A percentile compares a stretch with the other conserved stretches of the same genome.
These are phyloP conservation scores for Exophiala alcalophila DNA, from an alignment of 2,329 filamentous ascomycete species.

Conservation along the genomic window DNA sequence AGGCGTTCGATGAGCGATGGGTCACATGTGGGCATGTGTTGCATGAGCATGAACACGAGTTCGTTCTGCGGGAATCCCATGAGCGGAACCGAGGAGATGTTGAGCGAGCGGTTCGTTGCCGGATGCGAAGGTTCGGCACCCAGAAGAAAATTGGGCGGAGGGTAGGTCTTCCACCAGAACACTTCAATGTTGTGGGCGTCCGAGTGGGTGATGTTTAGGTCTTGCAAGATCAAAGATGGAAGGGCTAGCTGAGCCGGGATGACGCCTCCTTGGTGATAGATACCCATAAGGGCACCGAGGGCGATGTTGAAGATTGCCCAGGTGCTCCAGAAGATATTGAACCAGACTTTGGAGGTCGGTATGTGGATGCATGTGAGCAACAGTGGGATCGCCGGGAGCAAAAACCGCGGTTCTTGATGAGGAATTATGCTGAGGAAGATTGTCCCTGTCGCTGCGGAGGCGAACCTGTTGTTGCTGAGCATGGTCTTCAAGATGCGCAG, in stretches of 20 bases:
- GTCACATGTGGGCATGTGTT: slow-evolving; percentile 33
- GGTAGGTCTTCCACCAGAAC: slow-evolving; percentile 57
- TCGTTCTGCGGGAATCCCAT: slow-evolving; percentile 47
- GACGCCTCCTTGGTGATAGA: slow-evolving; percentile 55
- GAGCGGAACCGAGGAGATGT: slow-evolving; percentile 45
- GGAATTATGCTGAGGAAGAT: slow-evolving; percentile 46
- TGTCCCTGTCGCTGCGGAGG: slow-evolving; percentile 46
- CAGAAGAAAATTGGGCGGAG: slow-evolving; percentile 51
- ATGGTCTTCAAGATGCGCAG: slow-evolving; percentile 31
- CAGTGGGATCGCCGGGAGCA: slow-evolving; percentile 52
- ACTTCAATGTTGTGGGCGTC: slow-evolving; percentile 36
- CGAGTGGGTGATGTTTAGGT: slow-evolving; percentile 27
- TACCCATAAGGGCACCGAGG: slow-evolving; percentile 50
- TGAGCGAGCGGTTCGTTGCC: slow-evolving; percentile 27
- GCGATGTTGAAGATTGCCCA: slow-evolving; percentile 51
- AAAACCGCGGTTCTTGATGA: slow-evolving; percentile 54
- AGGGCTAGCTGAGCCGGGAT: slow-evolving; percentile 50
- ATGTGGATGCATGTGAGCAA: slow-evolving; percentile 48
- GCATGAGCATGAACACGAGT: slow-evolving; percentile 41
- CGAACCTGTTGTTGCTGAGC: slow-evolving; percentile 38
- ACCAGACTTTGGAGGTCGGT: slow-evolving; percentile 34
- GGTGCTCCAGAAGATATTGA: slow-evolving; percentile 40
- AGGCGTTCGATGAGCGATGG: slow-evolving; percentile 23
- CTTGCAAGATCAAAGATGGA: slow-evolving; percentile 31
- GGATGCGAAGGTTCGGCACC: slow-evolving; percentile 36